phyloP scores from a whole-genome alignment of 2,329 filamentous ascomycete species.

The Seiridium unicorne region DNA sequence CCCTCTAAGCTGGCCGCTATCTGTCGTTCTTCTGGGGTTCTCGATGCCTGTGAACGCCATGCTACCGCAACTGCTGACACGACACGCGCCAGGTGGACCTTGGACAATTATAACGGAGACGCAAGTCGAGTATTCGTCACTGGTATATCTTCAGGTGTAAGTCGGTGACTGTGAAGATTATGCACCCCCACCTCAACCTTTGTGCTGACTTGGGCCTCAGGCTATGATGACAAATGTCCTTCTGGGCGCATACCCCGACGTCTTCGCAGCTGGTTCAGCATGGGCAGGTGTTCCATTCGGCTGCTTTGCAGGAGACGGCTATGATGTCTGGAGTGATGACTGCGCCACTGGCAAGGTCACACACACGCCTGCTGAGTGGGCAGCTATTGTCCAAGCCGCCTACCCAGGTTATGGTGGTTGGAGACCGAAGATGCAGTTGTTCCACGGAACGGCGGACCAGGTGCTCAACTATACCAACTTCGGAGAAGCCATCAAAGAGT shows the following conservation, averaged over 20 bases:
- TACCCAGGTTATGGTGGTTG: slow-evolving; percentile 50
- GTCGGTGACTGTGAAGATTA: slow-evolving; percentile 22
- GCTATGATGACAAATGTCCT: slow-evolving; percentile 56
- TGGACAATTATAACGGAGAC: slow-evolving; percentile 44
- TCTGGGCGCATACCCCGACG: slow-evolving; percentile 48
- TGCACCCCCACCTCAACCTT: too few relatives aligned
- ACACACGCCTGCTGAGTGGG: slow-evolving; percentile 32
- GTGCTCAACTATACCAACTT: slow-evolving; percentile 52
- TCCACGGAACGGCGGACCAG: slow-evolving; percentile 53
- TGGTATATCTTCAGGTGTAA: slow-evolving; percentile 55
- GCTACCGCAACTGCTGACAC: not conserved
- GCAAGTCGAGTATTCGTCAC: slow-evolving; percentile 47
- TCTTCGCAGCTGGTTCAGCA: slow-evolving; percentile 48
- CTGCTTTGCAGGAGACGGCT: slow-evolving; percentile 44
- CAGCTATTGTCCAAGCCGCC: slow-evolving; percentile 33
- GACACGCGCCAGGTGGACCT: slow-evolving; percentile 31
- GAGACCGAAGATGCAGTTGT: slow-evolving; percentile 55
- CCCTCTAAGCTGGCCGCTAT: not conserved
- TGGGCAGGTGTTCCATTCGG: slow-evolving; percentile 43
- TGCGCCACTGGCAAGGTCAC: slow-evolving; percentile 49
- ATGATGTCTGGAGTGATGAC: slow-evolving; percentile 48
- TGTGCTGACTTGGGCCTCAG: not conserved
- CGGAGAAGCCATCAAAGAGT: slow-evolving; percentile 52
- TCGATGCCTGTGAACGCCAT: not conserved
- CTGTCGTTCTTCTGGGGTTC: not conserved